Conservation (phyloP, 768 basidiomycete genomes). For the Leccinellum albellum region DNA sequence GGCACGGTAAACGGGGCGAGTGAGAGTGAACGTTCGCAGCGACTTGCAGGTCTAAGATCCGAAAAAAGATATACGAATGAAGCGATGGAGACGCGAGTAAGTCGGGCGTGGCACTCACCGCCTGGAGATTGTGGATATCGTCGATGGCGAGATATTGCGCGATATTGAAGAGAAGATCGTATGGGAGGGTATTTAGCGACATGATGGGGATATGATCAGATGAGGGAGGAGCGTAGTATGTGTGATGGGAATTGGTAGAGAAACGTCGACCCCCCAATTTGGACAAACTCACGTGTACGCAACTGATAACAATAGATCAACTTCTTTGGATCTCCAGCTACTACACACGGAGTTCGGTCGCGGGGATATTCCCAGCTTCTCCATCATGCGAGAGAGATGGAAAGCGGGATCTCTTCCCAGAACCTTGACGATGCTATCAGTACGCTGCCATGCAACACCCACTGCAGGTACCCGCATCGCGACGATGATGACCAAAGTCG, state of each 20-base stretch:
- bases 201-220: constrained; percentile 11
- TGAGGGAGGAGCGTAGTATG: too few relatives aligned
- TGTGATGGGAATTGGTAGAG: too few relatives aligned
- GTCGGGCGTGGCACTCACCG: constrained; percentile 41
- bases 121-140: constrained; percentile 59
- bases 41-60: constrained; percentile 55
- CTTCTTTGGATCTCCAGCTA: too few relatives aligned
- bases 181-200: constrained; percentile 49
- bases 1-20: constrained; percentile 64
- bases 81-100: neutral
- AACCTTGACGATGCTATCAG: neutral
- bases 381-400: too few relatives aligned
- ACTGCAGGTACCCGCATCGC: neutral
- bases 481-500: constrained; percentile 11
- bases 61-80: too few relatives aligned
- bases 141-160: constrained; percentile 55
- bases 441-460: neutral
- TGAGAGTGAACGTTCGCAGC: constrained; percentile 56
- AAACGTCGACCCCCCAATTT: too few relatives aligned
- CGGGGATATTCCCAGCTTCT: neutral
- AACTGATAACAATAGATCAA: too few relatives aligned
- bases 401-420: neutral
- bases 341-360: too few relatives aligned
- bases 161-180: constrained; percentile 69
- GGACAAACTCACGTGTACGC: neutral